These are phyloP conservation scores for Marchantia polymorpha DNA, from an alignment of 225 moss, liverwort and hornwort genomes.

Conservation along the genomic window DNA sequence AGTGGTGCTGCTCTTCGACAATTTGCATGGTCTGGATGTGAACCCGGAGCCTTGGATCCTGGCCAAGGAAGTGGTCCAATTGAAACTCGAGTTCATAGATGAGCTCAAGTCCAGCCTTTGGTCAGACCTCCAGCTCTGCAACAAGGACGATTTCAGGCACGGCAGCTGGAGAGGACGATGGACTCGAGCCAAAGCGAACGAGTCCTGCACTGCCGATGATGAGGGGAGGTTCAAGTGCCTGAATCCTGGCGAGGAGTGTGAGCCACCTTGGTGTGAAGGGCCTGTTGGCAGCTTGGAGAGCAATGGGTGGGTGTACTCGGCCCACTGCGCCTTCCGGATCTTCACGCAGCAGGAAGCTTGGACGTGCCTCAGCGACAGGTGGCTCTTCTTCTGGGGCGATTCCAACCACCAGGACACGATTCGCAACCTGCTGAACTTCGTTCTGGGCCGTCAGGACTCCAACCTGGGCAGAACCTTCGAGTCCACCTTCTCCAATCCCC, in stretches of 20 bases:
- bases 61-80: constrained; percentile 17
- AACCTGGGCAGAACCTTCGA: constrained; percentile 32
- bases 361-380: constrained; percentile 36
- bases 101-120: not conserved
- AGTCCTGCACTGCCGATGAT: constrained; percentile 25
- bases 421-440: constrained; percentile 44
- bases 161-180: constrained; percentile 44
- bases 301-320: constrained; percentile 59
- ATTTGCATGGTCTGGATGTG: constrained; percentile 33
- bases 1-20: constrained; percentile 44
- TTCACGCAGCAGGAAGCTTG: constrained; percentile 43
- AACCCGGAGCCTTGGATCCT: constrained; percentile 14
- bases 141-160: constrained; percentile 35
- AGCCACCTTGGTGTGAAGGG: constrained; percentile 47
- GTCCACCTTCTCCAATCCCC: constrained; percentile 35
- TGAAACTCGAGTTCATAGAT: constrained; percentile 25
- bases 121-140: constrained; percentile 13
- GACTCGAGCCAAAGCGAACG: constrained; percentile 34
- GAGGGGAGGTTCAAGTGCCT: constrained; percentile 40
- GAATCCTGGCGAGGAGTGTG: constrained; percentile 29
- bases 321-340: constrained; percentile 48
- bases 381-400: constrained; percentile 60
- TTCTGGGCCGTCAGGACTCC: constrained; percentile 30
- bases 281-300: constrained; percentile 48
- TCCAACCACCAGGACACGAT: constrained; percentile 60